Evolutionary conservation across 306 rosid species (phyloP).

Genomic region (Rosa chinensis): DNA sequence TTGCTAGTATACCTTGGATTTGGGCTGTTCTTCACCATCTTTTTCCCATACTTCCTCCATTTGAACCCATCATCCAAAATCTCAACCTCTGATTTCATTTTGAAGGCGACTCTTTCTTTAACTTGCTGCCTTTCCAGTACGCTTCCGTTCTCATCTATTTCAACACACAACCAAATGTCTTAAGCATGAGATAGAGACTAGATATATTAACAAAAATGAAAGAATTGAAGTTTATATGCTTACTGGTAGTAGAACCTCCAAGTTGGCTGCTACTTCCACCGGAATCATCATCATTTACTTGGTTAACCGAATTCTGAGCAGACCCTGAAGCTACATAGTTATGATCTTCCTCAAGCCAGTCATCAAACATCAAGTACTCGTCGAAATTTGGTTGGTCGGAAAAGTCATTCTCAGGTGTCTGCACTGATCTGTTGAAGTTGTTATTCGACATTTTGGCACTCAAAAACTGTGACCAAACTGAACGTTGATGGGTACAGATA

Average conservation of each 20-base stretch:
- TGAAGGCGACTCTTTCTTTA: slow-evolving; percentile 60
- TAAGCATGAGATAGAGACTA: neutral
- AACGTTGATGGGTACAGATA: slow-evolving; percentile 12
- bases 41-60: slow-evolving; percentile 97
- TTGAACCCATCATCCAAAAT: slow-evolving; percentile 78
- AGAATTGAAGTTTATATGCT: slow-evolving; percentile 20
- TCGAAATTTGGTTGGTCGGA: slow-evolving; percentile 37
- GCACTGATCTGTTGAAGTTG: slow-evolving; percentile 23
- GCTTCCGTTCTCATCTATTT: slow-evolving; percentile 33
- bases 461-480: slow-evolving; percentile 9
- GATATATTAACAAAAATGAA: neutral
- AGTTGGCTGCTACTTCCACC: slow-evolving; percentile 42
- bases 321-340: slow-evolving; percentile 30
- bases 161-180: slow-evolving; percentile 13
- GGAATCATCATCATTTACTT: slow-evolving; percentile 29
- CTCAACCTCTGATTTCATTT: slow-evolving; percentile 72
- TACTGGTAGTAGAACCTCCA: slow-evolving; percentile 47
- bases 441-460: slow-evolving; percentile 46
- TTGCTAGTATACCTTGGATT: slow-evolving; percentile 63
- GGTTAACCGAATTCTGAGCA: slow-evolving; percentile 27
- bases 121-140: slow-evolving; percentile 39
- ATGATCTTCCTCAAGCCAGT: slow-evolving; percentile 40
- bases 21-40: slow-evolving; percentile 89
- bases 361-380: slow-evolving; percentile 51
- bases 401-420: slow-evolving; percentile 36